Percentiles rank a stretch among this genome's conserved stretches.
These are phyloP conservation scores for Solanum infundibuliforme DNA, from an alignment of 257 asterid genomes.

Conservation along the genomic window DNA sequence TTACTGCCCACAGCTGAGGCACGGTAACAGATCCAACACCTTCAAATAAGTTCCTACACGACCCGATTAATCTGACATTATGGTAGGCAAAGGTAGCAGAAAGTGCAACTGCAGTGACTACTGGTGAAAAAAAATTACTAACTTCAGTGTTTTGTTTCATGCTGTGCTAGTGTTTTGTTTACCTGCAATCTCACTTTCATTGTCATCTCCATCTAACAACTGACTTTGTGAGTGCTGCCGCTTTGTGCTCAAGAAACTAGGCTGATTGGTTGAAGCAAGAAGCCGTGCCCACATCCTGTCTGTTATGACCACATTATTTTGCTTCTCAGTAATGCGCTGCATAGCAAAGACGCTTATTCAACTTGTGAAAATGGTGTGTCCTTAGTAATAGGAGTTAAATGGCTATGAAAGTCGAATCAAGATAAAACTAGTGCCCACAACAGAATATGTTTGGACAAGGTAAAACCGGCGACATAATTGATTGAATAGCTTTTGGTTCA, in stretches of 20 bases:
- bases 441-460: neutral
- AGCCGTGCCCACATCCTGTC: constrained; percentile 52
- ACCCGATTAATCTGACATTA: constrained; percentile 18
- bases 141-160: constrained; percentile 6
- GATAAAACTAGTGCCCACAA: neutral
- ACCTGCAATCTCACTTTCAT: constrained; percentile 13
- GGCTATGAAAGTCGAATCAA: neutral
- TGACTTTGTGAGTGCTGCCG: constrained; percentile 4
- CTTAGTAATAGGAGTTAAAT: neutral
- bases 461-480: neutral
- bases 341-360: neutral
- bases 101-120: neutral
- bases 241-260: constrained; percentile 26
- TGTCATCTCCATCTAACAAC: constrained; percentile 8
- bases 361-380: neutral
- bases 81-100: constrained; percentile 11
- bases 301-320: constrained; percentile 41
- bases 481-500: neutral
- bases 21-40: constrained; percentile 34
- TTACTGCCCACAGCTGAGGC: constrained; percentile 43
- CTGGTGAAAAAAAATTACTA: neutral
- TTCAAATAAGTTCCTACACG: constrained; percentile 36
- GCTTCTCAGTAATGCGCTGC: constrained; percentile 37
- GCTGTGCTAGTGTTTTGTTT: constrained; percentile 7
- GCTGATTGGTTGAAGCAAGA: constrained; percentile 51